phyloP scores from a whole-genome alignment of 2,329 filamentous ascomycete genomes.

The Keithomyces neogunnii region DNA sequence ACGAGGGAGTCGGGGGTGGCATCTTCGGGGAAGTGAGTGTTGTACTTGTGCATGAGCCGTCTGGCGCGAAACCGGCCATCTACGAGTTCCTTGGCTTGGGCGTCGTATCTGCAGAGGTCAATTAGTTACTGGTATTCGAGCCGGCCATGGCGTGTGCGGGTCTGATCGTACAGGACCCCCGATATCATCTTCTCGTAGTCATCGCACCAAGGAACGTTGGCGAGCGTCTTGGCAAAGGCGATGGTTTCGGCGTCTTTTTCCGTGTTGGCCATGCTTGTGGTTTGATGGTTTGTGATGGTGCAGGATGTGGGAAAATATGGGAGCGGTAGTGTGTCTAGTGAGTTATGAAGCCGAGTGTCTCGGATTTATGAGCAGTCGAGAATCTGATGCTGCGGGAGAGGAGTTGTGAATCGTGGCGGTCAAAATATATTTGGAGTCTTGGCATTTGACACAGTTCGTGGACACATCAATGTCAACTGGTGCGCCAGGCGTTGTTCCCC shows the following conservation, averaged over 20 bases:
- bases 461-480: no score
- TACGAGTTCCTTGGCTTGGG: conserved; percentile 37
- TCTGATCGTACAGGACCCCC: conserved; percentile 42
- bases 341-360: background rate
- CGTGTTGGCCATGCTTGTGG: conserved; percentile 15
- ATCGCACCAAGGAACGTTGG: conserved; percentile 47
- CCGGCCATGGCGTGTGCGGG: background rate
- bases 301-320: no score
- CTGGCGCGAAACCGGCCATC: conserved; percentile 44
- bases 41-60: conserved; percentile 49
- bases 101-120: conserved; percentile 36
- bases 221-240: conserved; percentile 35
- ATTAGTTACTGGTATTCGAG: background rate
- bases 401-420: no score
- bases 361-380: no score
- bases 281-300: no score
- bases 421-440: no score
- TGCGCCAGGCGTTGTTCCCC: no score
- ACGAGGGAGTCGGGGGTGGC: conserved; percentile 30
- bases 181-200: conserved; percentile 59
- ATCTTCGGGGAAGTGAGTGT: conserved; percentile 43
- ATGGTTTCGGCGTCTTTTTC: conserved; percentile 33
- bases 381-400: no score
- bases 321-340: background rate
- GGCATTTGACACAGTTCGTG: no score